Base-by-base conservation (phyloP, 2,329 filamentous ascomycete species). In the Leptodontidium sp. region DNA sequence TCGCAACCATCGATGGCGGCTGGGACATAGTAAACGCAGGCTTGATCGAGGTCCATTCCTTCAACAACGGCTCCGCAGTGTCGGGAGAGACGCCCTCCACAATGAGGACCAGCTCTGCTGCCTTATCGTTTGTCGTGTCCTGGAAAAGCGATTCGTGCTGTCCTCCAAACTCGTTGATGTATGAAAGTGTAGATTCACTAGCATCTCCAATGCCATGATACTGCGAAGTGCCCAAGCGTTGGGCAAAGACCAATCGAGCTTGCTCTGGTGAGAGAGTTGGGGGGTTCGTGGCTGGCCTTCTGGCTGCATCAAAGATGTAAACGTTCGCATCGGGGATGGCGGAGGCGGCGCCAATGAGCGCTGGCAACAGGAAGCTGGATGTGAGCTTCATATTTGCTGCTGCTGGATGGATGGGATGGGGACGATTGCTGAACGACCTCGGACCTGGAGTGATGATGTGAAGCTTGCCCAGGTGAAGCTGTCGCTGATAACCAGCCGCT, bases 91-190 rank as follows among this genome's bases (percentile, higher is more conserved):
- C 81, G 75, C 89, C 87, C 76, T 90, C 85, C 62, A 91, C 80
- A 73, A 88, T 78, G 63, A 91, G 80, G 32, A 91, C 79, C 49
- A 91, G 82, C 78, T 92, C 88, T 70, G 75, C 35, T 67, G 68
- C 66, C 65, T 73, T 70, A 35, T 76, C 70, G 50, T 67, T 58
- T 35, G 61, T 52, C 26, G 32, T 52, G 79, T 68, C 79, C 55
- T 78, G 79, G 73, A 92, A 89, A 43, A 92, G 80, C 24, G 82
- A 78, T 65, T 80, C 73, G 7, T 84, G 79, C 38, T 80, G 76
- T 70, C 85, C 87, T 70, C 88, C 90, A 78, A 88, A 91, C 61
- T 81, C 81, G 75, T 88, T 87, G 75, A 93, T 81, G 72, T 87
- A 80, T 61, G 82, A 80, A 49, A 92, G 79, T 9, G 86, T 84